These are phyloP conservation scores for Cercospora sp. DNA, from an alignment of 2,329 filamentous ascomycete genomes.

Conservation along the genomic window DNA sequence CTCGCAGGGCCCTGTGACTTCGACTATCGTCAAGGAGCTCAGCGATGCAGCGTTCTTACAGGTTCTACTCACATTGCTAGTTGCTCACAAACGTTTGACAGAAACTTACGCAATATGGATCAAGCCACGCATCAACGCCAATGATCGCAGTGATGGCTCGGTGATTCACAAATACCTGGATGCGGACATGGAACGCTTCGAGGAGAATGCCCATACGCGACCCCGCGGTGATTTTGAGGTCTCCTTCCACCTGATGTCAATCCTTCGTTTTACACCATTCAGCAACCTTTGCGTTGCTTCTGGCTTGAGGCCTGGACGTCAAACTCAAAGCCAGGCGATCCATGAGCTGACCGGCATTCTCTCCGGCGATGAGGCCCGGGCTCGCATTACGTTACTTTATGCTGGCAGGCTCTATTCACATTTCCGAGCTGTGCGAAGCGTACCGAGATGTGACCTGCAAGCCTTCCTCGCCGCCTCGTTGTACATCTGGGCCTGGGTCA, in stretches of 20 bases:
- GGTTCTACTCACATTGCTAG: slow-evolving; percentile 10
- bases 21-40: slow-evolving; percentile 5
- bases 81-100: slow-evolving; percentile 5
- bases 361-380: neutral
- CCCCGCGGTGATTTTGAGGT: slow-evolving; percentile 6
- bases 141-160: slow-evolving; percentile 1
- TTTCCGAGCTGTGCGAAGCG: neutral
- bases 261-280: slow-evolving; percentile 12
- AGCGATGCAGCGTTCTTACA: slow-evolving; percentile 9
- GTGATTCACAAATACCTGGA: slow-evolving; percentile 12
- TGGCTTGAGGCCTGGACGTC: neutral
- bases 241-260: slow-evolving; percentile 6
- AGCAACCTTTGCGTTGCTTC: slow-evolving; percentile 5
- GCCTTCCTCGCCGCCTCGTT: slow-evolving; percentile 9
- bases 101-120: slow-evolving; percentile 11
- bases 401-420: slow-evolving; percentile 6
- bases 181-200: slow-evolving; percentile 14
- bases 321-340: neutral
- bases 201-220: slow-evolving; percentile 1
- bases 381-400: slow-evolving; percentile 8
- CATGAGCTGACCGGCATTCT: neutral
- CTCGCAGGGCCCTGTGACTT: slow-evolving; percentile 1
- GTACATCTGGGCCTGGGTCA: slow-evolving; percentile 7
- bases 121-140: slow-evolving; percentile 5
- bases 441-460: slow-evolving; percentile 9